Evolutionary conservation across 805 yeast species (phyloP), one percentile per base, ranked within the genome.

Genomic region (Lachancea meyersii): DNA sequence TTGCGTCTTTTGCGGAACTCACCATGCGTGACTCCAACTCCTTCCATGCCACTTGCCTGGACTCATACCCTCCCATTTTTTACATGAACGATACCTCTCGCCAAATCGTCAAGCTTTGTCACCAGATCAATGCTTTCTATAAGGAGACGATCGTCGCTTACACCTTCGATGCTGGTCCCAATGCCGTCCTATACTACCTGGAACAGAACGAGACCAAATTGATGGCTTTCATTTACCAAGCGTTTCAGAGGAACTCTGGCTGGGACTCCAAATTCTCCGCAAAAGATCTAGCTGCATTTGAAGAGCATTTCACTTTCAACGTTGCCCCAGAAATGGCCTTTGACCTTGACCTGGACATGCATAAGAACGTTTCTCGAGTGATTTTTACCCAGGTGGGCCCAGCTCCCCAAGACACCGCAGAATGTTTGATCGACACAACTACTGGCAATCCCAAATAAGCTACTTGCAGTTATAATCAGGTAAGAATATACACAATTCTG

Each of bases 131-230:
- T 60, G 80, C 74, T 50, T 64, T 63, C 46, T 67, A 64, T 47
- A 53, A 55, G 18, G 71, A 75, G 56, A 73, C 75, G 10, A 73
- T 91, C 43, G 98, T 96, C 10, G 97, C 97, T 30, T 93, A 93
- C 66, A 93, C 99, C 1, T 93, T 84, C 59, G 99, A 93, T 65
- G 99, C 99, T 24, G 99, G 99, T 60, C 98, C 99, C 65, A 93
- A 93, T 67, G 96, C 97, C 17, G 99, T 93, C 35, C 76, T 93
- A 48, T 93, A 93, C 69, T 93, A 93, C 61, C 79, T 82, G 60
- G 75, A 75, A 51, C 71, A 79, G 56, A 77, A 91, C 65, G 96
- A 88, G 65, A 54, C 67, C n/a, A 72, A 70, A 48, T 80, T 93
- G 5, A 73, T 91, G 53, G 81, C 88, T 3, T 71, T 86, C 50